Conservation (phyloP, 164 flowering plant genomes). For the Magnolia kwangsiensis region DNA sequence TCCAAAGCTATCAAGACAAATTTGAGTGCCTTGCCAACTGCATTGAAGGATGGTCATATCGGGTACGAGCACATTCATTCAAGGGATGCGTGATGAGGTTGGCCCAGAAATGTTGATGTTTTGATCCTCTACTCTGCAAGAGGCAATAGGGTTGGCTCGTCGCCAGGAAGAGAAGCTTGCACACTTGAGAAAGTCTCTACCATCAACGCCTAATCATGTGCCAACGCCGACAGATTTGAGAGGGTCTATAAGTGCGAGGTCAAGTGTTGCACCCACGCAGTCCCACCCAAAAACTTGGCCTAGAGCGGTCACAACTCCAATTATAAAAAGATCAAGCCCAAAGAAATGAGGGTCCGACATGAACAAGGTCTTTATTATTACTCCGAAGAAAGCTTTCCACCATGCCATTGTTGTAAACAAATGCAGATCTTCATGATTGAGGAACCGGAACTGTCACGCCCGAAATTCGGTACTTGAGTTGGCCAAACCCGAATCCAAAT, state of each 20-base stretch:
- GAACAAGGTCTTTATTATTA: slow-evolving; percentile 1
- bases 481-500: too few relatives aligned
- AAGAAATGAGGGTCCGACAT: not conserved
- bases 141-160: not conserved
- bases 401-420: not conserved
- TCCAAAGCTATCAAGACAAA: not conserved
- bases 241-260: not conserved
- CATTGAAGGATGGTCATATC: not conserved
- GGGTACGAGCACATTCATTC: not conserved
- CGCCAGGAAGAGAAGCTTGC: not conserved
- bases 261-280: not conserved
- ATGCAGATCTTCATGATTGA: slow-evolving; percentile 1
- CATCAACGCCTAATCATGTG: not conserved
- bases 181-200: not conserved
- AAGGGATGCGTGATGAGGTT: not conserved
- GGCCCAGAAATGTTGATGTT: too few relatives aligned
- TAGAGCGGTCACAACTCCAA: not conserved
- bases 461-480: too few relatives aligned
- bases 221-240: not conserved
- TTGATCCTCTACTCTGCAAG: not conserved
- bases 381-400: not conserved
- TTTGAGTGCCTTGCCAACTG: not conserved
- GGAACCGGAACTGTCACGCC: not conserved
- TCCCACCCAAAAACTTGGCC: not conserved
- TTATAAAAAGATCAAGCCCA: not conserved